Evolutionary conservation across 805 yeast species (phyloP).

Genomic region (Starmera caribaea): DNA sequence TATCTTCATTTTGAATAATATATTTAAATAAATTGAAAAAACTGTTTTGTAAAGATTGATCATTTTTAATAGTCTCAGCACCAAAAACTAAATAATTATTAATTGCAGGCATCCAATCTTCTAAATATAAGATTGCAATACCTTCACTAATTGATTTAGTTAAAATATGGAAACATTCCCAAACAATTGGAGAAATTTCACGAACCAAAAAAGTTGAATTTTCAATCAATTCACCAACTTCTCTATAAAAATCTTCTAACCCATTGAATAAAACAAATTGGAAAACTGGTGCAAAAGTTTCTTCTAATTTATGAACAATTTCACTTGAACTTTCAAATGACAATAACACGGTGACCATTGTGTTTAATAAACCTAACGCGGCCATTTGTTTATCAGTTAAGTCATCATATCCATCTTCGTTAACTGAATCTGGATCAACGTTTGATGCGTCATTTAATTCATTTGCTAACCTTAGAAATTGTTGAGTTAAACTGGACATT

Average conservation of each 20-base stretch:
- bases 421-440: slow-evolving; percentile 28
- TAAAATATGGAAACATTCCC: slow-evolving; percentile 58
- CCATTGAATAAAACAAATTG: slow-evolving; percentile 55
- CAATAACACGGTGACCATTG: slow-evolving; percentile 71
- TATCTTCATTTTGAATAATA: slow-evolving; percentile 33
- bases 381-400: slow-evolving; percentile 69
- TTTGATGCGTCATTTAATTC: slow-evolving; percentile 59
- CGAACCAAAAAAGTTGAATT: slow-evolving; percentile 55
- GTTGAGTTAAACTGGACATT: slow-evolving; percentile 54
- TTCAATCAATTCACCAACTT: slow-evolving; percentile 66
- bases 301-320: slow-evolving; percentile 54
- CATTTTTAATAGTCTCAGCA: slow-evolving; percentile 34
- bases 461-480: slow-evolving; percentile 58
- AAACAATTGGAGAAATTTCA: slow-evolving; percentile 56
- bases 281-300: slow-evolving; percentile 59
- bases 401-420: slow-evolving; percentile 23
- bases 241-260: slow-evolving; percentile 66
- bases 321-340: slow-evolving; percentile 76
- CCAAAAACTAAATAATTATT: slow-evolving; percentile 67
- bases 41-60: slow-evolving; percentile 37
- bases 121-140: slow-evolving; percentile 56
- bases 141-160: slow-evolving; percentile 29
- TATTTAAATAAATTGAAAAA: slow-evolving; percentile 40
- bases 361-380: slow-evolving; percentile 71
- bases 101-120: slow-evolving; percentile 65